Conservation (phyloP, 257 asterid genomes). For the Cruciata laevipes region DNA sequence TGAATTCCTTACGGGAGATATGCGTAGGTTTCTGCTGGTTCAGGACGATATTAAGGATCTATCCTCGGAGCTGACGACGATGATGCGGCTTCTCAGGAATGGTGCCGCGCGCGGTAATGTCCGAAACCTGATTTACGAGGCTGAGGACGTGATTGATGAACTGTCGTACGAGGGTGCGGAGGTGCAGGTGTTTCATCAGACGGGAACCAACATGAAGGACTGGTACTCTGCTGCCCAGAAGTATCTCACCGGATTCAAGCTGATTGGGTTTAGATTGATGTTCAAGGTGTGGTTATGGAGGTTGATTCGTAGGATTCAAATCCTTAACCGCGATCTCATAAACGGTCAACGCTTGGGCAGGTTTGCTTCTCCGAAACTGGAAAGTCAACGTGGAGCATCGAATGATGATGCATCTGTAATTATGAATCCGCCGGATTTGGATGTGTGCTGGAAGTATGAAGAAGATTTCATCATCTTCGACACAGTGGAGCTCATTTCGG, state of each 20-base stretch:
- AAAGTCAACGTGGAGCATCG: background rate
- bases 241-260: background rate
- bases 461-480: background rate
- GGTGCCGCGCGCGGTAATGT: too few species aligned
- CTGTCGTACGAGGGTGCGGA: background rate
- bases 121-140: too few species aligned
- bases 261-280: background rate
- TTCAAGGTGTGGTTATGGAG: background rate
- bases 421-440: background rate
- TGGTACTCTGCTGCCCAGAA: background rate
- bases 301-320: background rate
- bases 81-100: too few species aligned
- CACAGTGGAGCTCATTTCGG: too few species aligned
- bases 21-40: too few species aligned
- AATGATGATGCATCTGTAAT: background rate
- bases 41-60: too few species aligned
- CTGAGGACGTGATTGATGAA: too few species aligned
- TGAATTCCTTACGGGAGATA: too few species aligned
- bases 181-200: background rate
- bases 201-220: background rate
- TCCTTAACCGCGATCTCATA: background rate
- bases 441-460: background rate
- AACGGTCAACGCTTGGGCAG: background rate
- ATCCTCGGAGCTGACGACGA: too few species aligned
- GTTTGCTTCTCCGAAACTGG: background rate